Base-by-base conservation (phyloP, 2,329 filamentous ascomycete species). In the Verticillium tricorpus region DNA sequence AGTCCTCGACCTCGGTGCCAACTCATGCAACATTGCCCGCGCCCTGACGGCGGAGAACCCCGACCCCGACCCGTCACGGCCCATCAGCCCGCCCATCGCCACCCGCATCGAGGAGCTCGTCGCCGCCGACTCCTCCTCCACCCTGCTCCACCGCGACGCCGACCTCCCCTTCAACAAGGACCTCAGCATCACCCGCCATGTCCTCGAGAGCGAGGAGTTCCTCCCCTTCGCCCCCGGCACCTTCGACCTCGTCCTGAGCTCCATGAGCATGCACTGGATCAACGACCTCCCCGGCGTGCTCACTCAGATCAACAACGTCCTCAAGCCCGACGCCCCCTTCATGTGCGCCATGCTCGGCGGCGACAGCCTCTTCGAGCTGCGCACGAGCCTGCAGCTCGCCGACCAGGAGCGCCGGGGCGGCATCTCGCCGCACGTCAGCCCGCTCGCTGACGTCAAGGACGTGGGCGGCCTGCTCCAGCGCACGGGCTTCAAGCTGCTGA, bases 261-360 rank as follows among this genome's bases (percentile, higher is more conserved):
- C 90, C 61, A 79, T 97, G 63, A 93, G 90, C 62, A 81, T 99
- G 73, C 95, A 99, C 77, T 99, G 95, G 95, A 90, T 97, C 81
- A 99, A 99, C 74, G 92, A 99, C 74, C 85, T 99, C 5, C 95
- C 95, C 0, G 91, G 90, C 1, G 80, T 96, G 12, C 83, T 99
- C 2, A 82, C 88, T 1, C 92, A 96, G 72, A 89, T 97, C 72
- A 96, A 97, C 79, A 84, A 85, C 66, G 80, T 96, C 37, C 83
- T 99, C 31, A 96, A 96, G 76, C 93, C 94, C 0, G 95, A 99
- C 74, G 84, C 85, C 61, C 93, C 96, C 1, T 97, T 99, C 72
- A 88, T 99, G 56, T 94, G 91, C 15, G 94, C 94, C 67, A 99
- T 99, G 93, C 89, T 97, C 64, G 95, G 95, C 61, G 95, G 95